Conservation (phyloP, 2,329 filamentous ascomycete species). For the Exophiala sp. region DNA sequence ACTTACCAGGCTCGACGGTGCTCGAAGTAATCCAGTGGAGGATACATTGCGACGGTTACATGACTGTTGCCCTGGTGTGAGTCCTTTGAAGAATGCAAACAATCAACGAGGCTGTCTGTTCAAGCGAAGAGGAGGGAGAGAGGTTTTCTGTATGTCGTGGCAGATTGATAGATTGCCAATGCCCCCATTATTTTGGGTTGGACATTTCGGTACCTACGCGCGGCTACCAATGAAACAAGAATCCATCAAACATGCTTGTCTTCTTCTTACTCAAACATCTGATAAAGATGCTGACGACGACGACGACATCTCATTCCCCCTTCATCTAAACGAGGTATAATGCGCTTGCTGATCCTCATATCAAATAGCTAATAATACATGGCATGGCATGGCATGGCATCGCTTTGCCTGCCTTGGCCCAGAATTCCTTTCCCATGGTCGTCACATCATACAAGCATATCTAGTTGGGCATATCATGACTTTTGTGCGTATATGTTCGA, state of each 20-base stretch:
- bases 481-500: background rate
- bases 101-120: background rate
- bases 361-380: background rate
- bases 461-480: background rate
- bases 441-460: background rate
- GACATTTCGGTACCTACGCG: background rate
- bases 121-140: background rate
- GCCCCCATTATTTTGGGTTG: too few species aligned
- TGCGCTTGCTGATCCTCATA: background rate
- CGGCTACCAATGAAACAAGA: background rate
- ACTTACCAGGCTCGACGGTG: conserved; percentile 69
- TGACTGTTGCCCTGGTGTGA: background rate
- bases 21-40: conserved; percentile 64
- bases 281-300: background rate
- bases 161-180: too few species aligned
- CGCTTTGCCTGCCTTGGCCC: background rate
- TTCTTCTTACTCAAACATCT: background rate
- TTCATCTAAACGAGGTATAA: background rate
- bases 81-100: background rate
- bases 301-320: background rate
- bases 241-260: too few species aligned
- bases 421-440: background rate
- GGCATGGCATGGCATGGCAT: background rate
- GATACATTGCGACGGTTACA: conserved; percentile 40
- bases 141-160: background rate